phyloP scores from a whole-genome alignment of 2,329 filamentous ascomycete species.

The Xylaria sp. region DNA sequence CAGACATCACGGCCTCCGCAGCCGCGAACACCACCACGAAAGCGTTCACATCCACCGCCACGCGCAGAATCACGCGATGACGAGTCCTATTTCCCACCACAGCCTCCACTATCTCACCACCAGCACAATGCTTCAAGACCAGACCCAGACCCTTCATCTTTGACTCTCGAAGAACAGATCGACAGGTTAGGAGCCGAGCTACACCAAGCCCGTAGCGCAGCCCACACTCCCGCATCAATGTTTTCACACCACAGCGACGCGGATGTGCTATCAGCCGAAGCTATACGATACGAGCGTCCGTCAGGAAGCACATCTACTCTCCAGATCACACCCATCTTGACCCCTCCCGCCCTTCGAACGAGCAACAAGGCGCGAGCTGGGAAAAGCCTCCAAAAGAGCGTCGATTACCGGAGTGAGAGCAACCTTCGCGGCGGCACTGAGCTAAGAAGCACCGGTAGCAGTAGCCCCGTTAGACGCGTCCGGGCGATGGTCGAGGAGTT shows the following conservation, averaged over 20 bases:
- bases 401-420: constrained; percentile 34
- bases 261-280: constrained; percentile 55
- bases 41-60: background rate
- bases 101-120: constrained; percentile 17
- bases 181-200: constrained; percentile 32
- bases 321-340: constrained; percentile 38
- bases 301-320: constrained; percentile 31
- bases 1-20: constrained; percentile 23
- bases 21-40: constrained; percentile 24
- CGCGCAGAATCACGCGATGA: constrained; percentile 3
- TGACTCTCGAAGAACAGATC: constrained; percentile 32
- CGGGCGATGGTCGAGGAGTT: constrained; percentile 66
- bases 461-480: constrained; percentile 57
- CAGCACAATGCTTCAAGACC: background rate
- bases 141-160: background rate
- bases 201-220: constrained; percentile 31
- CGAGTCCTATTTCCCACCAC: constrained; percentile 13
- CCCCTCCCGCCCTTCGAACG: constrained; percentile 39
- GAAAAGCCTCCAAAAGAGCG: background rate
- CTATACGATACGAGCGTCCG: constrained; percentile 51
- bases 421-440: constrained; percentile 28
- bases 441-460: constrained; percentile 36
- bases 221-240: constrained; percentile 32
- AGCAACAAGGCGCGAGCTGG: background rate
- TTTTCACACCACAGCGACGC: constrained; percentile 51